Evolutionary conservation across 495 filamentous ascomycete genomes (phyloP).

Genomic region (Penicillium canariense): DNA sequence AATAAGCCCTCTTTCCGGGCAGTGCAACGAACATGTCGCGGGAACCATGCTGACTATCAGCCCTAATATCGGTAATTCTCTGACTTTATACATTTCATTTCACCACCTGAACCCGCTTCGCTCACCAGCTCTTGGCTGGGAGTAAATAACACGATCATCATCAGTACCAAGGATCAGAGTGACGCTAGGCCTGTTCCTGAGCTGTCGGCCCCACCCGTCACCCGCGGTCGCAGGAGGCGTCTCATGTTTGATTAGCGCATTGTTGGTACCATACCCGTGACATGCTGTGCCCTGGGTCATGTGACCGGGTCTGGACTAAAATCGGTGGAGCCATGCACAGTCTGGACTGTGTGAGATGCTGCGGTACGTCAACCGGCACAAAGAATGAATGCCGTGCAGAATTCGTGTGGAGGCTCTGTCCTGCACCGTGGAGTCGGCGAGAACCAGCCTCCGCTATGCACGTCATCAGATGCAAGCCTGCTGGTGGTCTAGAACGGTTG

Average conservation of each 20-base stretch:
- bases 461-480: not conserved
- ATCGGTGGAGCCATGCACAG: not conserved
- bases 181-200: conserved; percentile 46
- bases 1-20: not conserved
- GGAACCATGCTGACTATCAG: not conserved
- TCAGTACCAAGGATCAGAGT: conserved; percentile 12
- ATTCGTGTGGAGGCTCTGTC: not conserved
- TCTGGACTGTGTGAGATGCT: not conserved
- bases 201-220: conserved; percentile 10
- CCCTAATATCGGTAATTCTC: not conserved
- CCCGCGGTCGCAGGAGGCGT: not conserved
- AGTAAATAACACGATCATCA: conserved; percentile 13
- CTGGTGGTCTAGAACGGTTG: conserved; percentile 1
- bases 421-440: not conserved
- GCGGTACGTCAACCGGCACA: not conserved
- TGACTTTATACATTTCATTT: not conserved
- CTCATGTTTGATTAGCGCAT: not conserved
- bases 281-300: not conserved
- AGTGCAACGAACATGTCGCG: not conserved
- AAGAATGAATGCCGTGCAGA: not conserved
- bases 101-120: not conserved
- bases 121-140: not conserved
- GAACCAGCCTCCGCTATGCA: not conserved
- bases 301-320: not conserved
- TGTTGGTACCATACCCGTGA: not conserved